Evolutionary conservation across 2,329 filamentous ascomycete species (phyloP).

Genomic region (Colletotrichum spaethianum): DNA sequence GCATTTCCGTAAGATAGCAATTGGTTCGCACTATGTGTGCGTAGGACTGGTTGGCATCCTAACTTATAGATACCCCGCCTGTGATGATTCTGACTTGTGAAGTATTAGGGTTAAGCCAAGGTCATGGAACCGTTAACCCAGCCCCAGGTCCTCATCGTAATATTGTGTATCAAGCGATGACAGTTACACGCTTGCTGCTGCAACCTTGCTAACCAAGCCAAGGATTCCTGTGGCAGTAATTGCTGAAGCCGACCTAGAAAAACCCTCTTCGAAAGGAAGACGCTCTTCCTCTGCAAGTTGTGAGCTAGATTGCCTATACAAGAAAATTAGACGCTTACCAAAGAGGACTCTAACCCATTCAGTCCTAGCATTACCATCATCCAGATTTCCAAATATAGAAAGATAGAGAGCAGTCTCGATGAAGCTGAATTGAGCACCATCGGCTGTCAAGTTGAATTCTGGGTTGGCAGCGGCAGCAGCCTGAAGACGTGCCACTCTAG

Average conservation of each 20-base stretch:
- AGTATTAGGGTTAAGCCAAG: too few relatives aligned
- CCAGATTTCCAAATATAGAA: conserved; percentile 43
- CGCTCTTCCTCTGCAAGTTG: conserved; percentile 33
- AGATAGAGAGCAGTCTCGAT: conserved; percentile 45
- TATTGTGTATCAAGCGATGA: too few relatives aligned
- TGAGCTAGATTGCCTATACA: not conserved
- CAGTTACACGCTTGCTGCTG: conserved; percentile 18
- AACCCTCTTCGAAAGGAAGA: conserved; percentile 38
- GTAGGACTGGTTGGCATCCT: too few relatives aligned
- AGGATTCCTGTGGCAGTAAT: conserved; percentile 38
- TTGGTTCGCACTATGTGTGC: too few relatives aligned
- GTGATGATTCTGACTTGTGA: too few relatives aligned
- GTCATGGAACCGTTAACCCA: not conserved
- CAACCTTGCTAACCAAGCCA: conserved; percentile 34
- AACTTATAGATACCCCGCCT: too few relatives aligned
- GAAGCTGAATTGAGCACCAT: conserved; percentile 42
- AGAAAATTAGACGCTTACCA: conserved; percentile 12
- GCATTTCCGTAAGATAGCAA: too few relatives aligned
- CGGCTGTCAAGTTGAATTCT: conserved; percentile 41
- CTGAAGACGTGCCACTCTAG: conserved; percentile 46
- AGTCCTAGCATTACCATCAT: conserved; percentile 42
- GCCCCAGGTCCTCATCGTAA: not conserved
- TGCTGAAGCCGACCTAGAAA: conserved; percentile 25
- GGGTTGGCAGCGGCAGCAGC: conserved; percentile 46
- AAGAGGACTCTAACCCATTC: conserved; percentile 43